A percentile compares a stretch with the other conserved stretches of the same genome.
Evolutionary conservation across 306 rosid species (phyloP).

Genomic region (Acacia melanoxylon): DNA sequence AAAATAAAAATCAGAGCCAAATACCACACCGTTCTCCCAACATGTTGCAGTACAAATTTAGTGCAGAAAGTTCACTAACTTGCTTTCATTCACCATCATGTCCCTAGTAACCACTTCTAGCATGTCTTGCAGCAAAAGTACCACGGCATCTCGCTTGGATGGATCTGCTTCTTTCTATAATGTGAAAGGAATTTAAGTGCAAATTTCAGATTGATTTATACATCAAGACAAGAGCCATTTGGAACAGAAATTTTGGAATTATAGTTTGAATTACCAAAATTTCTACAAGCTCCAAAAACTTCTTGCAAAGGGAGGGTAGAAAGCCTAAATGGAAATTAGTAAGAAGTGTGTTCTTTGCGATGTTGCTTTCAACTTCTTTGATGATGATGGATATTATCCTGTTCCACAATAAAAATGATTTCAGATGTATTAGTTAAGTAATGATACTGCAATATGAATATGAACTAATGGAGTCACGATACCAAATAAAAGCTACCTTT

Average conservation of each 20-base stretch:
- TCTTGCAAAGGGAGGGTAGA: constrained; percentile 74
- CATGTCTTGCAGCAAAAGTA: constrained; percentile 89
- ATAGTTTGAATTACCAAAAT: constrained; percentile 59
- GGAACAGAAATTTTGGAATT: constrained; percentile 28
- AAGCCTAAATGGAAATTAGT: constrained; percentile 75
- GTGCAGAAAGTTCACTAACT: constrained; percentile 49
- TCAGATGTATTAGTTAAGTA: constrained; percentile 35
- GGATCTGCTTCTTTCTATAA: constrained; percentile 70
- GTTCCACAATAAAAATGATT: constrained; percentile 41
- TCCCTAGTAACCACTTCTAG: constrained; percentile 88
- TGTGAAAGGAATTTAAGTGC: constrained; percentile 32
- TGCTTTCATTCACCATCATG: constrained; percentile 89
- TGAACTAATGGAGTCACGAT: neutral
- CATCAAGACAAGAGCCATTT: constrained; percentile 26
- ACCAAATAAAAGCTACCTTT: constrained; percentile 57
- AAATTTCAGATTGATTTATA: constrained; percentile 23
- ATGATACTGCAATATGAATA: constrained; percentile 6
- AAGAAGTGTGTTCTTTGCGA: constrained; percentile 75
- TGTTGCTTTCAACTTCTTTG: constrained; percentile 86
- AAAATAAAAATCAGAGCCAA: constrained; percentile 1
- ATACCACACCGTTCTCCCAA: neutral
- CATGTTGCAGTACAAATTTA: constrained; percentile 26
- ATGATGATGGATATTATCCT: constrained; percentile 85
- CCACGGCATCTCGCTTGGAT: constrained; percentile 66
- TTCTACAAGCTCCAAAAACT: constrained; percentile 86